Base-by-base conservation (phyloP, 345 rosid genomes). In the Noccaea bulbosa region DNA sequence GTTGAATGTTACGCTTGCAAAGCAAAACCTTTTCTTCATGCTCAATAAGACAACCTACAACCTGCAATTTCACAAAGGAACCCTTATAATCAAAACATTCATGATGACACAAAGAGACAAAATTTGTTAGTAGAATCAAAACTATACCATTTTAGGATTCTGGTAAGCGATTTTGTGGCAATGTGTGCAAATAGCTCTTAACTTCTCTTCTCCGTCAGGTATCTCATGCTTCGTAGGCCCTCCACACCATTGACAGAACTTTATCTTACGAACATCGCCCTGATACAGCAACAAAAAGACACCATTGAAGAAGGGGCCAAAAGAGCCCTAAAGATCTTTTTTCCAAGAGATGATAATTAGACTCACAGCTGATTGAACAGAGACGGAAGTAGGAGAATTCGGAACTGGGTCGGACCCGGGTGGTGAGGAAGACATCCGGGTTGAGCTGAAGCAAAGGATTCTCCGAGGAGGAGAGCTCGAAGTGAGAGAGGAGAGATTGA, bases 231-330 rank as follows among this genome's bases (percentile, higher is more conserved):
- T 94, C 12, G 93, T 87, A n/a, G 83, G 80, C 32, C 95, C 96
- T 65, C 99, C 97, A 80, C 99, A 94, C 95, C 90, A 89, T 79
- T 91, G 99, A 74, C 99, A 94, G 69, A 91, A 94, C 61, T 84
- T 89, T 69, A 89, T 87, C 81, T 74, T 94, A 47, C 78, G 82
- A 15, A 55, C 86, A 78, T 76, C 83, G 0, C 85, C 92, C 97
- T 89, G 79, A 30, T 41, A 14, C 7, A 57, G 8, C 51, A 72
- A 32, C 45, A 51, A 41, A 2, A 39, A 16, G 2, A 65, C 14
- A 43, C 27, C 30, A 45, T 10, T 61, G 17, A 45, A 52, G 53
- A 27, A 56, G 61, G 4, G 24, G 37, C 40, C 34, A 43, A 8
- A 5, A 44, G 52, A 35, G 24, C 17, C 35, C 30, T 8, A 10